Evolutionary conservation across 305 asterid genomes (phyloP), one percentile per base, ranked within the genome.

Genomic region (Fraxinus paxiana): DNA sequence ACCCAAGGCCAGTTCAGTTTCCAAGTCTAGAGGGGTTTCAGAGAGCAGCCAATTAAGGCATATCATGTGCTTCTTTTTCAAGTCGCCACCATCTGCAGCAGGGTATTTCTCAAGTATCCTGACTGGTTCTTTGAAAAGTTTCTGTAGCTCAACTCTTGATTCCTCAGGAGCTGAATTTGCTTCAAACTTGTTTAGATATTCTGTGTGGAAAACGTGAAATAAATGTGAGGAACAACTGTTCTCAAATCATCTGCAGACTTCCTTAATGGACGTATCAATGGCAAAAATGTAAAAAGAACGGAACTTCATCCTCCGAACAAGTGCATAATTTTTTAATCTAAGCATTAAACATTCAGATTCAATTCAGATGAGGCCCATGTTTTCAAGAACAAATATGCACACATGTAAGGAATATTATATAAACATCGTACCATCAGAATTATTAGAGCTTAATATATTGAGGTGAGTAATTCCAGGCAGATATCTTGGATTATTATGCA

Each of bases 31-130:
- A 48, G 98, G 99, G 33, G 83, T 83, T 87, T 93, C 98, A 22
- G 98, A 92, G 54, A 96, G 97, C 48, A 96, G 89, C 98, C 99
- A 96, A 84, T 94, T 96, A 73, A 94, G 88, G 91, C 98, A 93
- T 77, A 96, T 95, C 98, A 96, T 94, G 89, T 92, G 92, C 90
- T 93, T 94, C 92, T 93, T 94, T 85, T 93, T 89, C 89, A 92
- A 85, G 88, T 96, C 97, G 81, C 69, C 92, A 67, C 96, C 97
- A 67, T 94, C 99, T 5, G 96, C 87, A 73, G 97, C 96, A 75
- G 98, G 99, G 85, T 93, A 96, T 84, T 90, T 96, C 89, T 94
- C 99, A 83, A 93, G 84, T 76, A 96, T 70, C 88, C 97, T 90
- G 79, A 94, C 87, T 15, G 99, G 99, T 89, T 89, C 81, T 0